Evolutionary conservation across 179 eudicot genomes (phyloP).

Genomic region (Pouteria campechiana): DNA sequence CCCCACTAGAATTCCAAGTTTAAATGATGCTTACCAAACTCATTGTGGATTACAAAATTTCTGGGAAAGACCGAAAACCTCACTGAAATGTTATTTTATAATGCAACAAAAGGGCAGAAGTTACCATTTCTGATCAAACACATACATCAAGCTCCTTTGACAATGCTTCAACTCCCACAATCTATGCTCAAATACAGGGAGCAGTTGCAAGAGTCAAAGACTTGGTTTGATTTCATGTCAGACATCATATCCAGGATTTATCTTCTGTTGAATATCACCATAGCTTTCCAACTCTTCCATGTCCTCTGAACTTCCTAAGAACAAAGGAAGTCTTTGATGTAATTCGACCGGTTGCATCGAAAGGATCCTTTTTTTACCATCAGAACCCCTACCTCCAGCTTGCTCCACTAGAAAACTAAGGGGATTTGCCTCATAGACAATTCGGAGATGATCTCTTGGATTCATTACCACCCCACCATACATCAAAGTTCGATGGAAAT

Average conservation of each 20-base stretch:
- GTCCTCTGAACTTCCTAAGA: conserved; percentile 84
- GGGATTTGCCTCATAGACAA: conserved; percentile 94
- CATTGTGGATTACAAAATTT: no score
- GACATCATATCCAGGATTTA: conserved; percentile 97
- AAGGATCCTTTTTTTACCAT: conserved; percentile 70
- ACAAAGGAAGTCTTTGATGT: conserved; percentile 85
- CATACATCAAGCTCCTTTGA: no score
- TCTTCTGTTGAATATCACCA: conserved; percentile 76
- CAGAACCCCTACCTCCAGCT: conserved; percentile 93
- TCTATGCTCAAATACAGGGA: no score
- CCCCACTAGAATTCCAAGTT: no score
- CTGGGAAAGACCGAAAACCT: no score
- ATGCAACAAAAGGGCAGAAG: no score
- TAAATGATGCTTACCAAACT: no score
- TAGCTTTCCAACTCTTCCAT: conserved; percentile 90
- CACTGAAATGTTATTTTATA: no score
- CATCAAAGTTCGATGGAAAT: conserved; percentile 83
- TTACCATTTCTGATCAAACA: no score
- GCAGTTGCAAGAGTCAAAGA: no score
- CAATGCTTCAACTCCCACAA: no score
- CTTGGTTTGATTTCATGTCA: no score
- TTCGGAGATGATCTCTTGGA: conserved; percentile 96
- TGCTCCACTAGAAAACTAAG: conserved; percentile 85
- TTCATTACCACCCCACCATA: conserved; percentile 98
- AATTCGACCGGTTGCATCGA: conserved; percentile 73